A percentile compares a stretch with the other conserved stretches of the same genome.
Evolutionary conservation across 2,329 filamentous ascomycete genomes (phyloP).

Genomic region (Penicillium sp.): DNA sequence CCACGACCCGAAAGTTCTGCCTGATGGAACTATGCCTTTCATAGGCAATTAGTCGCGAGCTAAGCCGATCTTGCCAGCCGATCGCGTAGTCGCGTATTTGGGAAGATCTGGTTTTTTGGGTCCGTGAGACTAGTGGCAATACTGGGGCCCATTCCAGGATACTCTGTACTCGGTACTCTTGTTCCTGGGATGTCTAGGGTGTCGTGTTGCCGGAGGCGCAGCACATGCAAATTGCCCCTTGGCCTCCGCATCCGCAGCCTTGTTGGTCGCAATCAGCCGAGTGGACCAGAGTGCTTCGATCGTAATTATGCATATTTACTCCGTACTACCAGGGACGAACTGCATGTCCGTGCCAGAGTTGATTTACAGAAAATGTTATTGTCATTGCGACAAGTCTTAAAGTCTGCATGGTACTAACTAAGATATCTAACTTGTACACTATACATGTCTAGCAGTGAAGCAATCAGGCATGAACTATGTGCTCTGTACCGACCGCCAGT

Average conservation of each 20-base stretch:
- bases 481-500: too few species aligned
- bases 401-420: too few species aligned
- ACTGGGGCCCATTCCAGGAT: not conserved
- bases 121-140: slow-evolving; percentile 1
- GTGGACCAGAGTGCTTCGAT: not conserved
- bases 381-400: too few species aligned
- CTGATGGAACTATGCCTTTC: slow-evolving; percentile 7
- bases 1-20: slow-evolving; percentile 7
- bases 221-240: slow-evolving; percentile 1
- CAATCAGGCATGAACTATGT: too few species aligned
- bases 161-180: too few species aligned
- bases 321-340: too few species aligned
- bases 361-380: too few species aligned
- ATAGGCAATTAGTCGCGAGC: slow-evolving; percentile 10
- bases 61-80: slow-evolving; percentile 11
- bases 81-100: slow-evolving; percentile 15
- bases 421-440: too few species aligned
- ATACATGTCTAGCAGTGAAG: too few species aligned
- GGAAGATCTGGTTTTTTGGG: slow-evolving; percentile 4
- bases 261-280: slow-evolving; percentile 1
- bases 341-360: too few species aligned
- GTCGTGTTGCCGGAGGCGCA: not conserved
- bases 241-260: not conserved
- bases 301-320: not conserved
- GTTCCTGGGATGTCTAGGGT: too few species aligned